Evolutionary conservation across 352 stramenopile genomes (phyloP), one percentile per base, ranked within the genome.

Genomic region (Globisporangium yorkense): DNA sequence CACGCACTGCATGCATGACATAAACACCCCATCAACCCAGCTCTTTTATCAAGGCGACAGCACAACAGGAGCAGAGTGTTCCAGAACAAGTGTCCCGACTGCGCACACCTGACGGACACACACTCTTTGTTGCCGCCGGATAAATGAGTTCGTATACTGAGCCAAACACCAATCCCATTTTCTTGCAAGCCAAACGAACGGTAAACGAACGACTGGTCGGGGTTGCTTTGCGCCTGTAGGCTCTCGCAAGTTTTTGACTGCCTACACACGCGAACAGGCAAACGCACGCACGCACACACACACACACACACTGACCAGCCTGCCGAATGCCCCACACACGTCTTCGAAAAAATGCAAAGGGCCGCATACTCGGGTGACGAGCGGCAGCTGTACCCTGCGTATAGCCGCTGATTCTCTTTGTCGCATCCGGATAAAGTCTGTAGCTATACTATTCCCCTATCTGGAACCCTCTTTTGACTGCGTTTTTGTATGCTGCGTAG

Each of bases 71-170:
- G 39, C 39, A 48, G 43, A 59, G 53, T 59, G 55, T 61, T 61
- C 55, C 55, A 61, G 55, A 61, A 61, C 55, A 61, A 61, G 24
- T 41, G 55, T 6, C 31, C 52, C 27, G 52, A 18, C 40, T 50
- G 16, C n/a, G 41, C 51, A 48, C 35, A 21, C 46, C n/a, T 33
- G 1, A 12, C 3, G 10, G 37, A 43, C 37, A 24, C 43, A 29
- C 43, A 48, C 10, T 48, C 20, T 24, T 47, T 24, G 41, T 13
- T 5, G 7, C 10, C 6, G 12, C 5, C 24, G 20, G n/a, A 49
- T 31, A 47, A 31, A n/a, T 7, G 7, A 27, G 37, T 21, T 20
- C 51, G 51, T 52, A 52, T 39, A 37, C 27, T n/a, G 18, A 48
- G 0, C 2, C 41, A 47, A 20, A 21, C 12, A 15, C 48, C 24